A percentile compares a stretch with the other conserved stretches of the same genome.
Evolutionary conservation across 495 filamentous ascomycete genomes (phyloP).

Genomic region (Hyphodiscus hymeniophilus): DNA sequence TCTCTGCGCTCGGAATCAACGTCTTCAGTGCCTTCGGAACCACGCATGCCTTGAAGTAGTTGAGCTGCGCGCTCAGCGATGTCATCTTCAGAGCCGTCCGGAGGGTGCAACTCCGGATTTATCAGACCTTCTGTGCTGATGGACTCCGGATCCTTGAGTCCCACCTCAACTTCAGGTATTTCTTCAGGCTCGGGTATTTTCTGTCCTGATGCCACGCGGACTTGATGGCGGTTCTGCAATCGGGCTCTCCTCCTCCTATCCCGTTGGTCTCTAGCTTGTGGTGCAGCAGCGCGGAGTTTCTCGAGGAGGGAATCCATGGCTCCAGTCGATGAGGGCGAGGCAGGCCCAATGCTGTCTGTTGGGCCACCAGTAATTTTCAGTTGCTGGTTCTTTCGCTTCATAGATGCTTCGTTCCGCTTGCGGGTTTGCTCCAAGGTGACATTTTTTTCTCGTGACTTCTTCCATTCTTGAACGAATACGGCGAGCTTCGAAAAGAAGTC

Average conservation of each 20-base stretch:
- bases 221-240: constrained; percentile 83
- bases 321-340: constrained; percentile 70
- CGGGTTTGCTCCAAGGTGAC: constrained; percentile 70
- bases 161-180: constrained; percentile 36
- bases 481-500: constrained; percentile 96
- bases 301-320: constrained; percentile 96
- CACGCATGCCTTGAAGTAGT: constrained; percentile 70
- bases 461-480: constrained; percentile 88
- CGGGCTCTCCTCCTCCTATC: constrained; percentile 81
- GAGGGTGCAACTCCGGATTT: constrained; percentile 21
- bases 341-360: constrained; percentile 34
- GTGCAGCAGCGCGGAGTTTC: constrained; percentile 89
- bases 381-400: constrained; percentile 79
- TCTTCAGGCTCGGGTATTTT: constrained; percentile 64
- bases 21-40: constrained; percentile 50
- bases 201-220: constrained; percentile 83
- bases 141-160: constrained; percentile 15
- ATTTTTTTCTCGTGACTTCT: constrained; percentile 93
- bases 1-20: constrained; percentile 48
- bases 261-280: constrained; percentile 76
- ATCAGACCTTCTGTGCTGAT: constrained; percentile 16
- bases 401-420: constrained; percentile 75
- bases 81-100: constrained; percentile 43
- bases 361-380: constrained; percentile 43
- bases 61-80: constrained; percentile 76